Conservation (phyloP, 768 basidiomycete species). For the Cystobasidium tubakii region DNA sequence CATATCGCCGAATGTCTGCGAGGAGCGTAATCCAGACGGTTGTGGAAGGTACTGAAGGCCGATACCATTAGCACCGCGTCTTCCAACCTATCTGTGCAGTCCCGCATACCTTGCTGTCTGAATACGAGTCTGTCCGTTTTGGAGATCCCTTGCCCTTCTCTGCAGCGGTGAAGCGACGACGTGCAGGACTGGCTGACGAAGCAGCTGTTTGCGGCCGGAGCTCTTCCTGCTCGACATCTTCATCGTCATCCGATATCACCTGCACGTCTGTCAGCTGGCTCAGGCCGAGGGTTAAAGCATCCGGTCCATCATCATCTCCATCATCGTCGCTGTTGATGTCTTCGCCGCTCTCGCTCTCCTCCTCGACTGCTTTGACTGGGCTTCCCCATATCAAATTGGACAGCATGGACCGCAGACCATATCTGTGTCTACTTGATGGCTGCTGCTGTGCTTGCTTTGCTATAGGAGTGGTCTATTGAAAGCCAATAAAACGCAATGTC, state of each 20-base stretch:
- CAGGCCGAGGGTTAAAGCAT: not conserved
- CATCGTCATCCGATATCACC: slow-evolving; percentile 30
- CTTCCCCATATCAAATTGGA: slow-evolving; percentile 29
- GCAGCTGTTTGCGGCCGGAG: not conserved
- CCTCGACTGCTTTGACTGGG: slow-evolving; percentile 10
- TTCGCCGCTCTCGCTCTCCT: slow-evolving; percentile 8
- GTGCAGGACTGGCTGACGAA: slow-evolving; percentile 1
- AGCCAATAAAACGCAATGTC: not conserved
- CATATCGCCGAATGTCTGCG: slow-evolving; percentile 21
- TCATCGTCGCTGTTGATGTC: slow-evolving; percentile 7
- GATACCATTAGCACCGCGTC: too few species aligned
- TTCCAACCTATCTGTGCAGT: too few species aligned
- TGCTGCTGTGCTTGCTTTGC: slow-evolving; percentile 3
- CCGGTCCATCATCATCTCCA: not conserved
- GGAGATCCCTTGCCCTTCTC: slow-evolving; percentile 30
- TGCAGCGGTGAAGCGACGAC: slow-evolving; percentile 15
- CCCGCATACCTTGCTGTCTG: not conserved
- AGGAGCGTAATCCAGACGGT: not conserved
- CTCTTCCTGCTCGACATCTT: not conserved
- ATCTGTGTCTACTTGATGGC: not conserved
- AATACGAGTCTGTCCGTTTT: not conserved
- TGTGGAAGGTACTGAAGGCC: not conserved
- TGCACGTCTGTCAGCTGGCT: not conserved
- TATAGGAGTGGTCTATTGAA: not conserved
- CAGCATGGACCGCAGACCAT: slow-evolving; percentile 34